Conservation (phyloP, 306 rosid species). For the Cicer bijugum region DNA sequence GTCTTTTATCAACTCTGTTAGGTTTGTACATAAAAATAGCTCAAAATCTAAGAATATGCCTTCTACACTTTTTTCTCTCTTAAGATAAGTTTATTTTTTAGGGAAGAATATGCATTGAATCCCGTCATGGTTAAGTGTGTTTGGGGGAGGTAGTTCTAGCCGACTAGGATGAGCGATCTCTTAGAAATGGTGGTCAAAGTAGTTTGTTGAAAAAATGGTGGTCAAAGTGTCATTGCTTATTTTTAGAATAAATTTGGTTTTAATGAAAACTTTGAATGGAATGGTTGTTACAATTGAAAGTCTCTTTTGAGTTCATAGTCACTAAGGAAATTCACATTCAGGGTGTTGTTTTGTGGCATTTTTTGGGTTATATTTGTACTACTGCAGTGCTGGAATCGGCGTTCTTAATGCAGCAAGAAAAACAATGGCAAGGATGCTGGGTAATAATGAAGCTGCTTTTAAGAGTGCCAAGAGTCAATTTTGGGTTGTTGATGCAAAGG, state of each 20-base stretch:
- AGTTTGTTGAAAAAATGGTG: not conserved
- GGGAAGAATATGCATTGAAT: not conserved
- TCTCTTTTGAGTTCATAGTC: slow-evolving; percentile 30
- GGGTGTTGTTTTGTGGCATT: slow-evolving; percentile 28
- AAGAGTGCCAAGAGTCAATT: slow-evolving; percentile 89
- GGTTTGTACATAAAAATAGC: not conserved
- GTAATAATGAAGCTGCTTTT: slow-evolving; percentile 85
- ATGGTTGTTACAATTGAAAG: slow-evolving; percentile 23
- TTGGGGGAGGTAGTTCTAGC: too few species aligned
- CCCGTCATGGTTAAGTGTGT: too few species aligned
- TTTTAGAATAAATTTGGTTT: slow-evolving; percentile 24
- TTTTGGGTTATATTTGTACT: slow-evolving; percentile 40
- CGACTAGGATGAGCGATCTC: not conserved
- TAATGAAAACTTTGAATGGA: slow-evolving; percentile 26
- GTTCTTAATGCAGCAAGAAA: slow-evolving; percentile 88
- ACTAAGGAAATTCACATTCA: slow-evolving; percentile 32
- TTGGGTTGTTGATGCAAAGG: slow-evolving; percentile 98
- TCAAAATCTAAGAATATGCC: not conserved
- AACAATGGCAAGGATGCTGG: slow-evolving; percentile 99
- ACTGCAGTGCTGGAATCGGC: slow-evolving; percentile 97
- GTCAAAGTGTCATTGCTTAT: slow-evolving; percentile 12
- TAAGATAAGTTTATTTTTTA: too few species aligned
- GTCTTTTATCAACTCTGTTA: not conserved
- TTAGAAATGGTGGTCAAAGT: not conserved
- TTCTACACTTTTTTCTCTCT: not conserved